Evolutionary conservation across 352 stramenopile species (phyloP), one percentile per base, ranked within the genome.

Genomic region (Phytophthora uliginosa): DNA sequence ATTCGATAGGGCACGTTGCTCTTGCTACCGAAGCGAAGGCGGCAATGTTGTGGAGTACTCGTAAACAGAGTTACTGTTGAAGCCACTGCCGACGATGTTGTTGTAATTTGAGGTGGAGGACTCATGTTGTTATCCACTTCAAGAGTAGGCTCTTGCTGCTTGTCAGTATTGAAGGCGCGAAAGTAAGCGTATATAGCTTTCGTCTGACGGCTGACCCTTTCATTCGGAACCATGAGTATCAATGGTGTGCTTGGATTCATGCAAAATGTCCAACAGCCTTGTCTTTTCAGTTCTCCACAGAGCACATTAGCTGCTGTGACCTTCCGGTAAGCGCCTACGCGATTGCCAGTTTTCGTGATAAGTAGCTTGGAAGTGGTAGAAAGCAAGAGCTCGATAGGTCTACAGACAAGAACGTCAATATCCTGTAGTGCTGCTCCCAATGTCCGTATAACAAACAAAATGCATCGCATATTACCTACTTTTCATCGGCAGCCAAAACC

Each of bases 361-460:
- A 90, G 73, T 2, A 88, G 42, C 53, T 83, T 89, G 26, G 82
- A 74, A 20, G 63, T 92, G 2, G 80, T 84, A 20, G 82, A 80
- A 0, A 92, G 60, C 28, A 88, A 74, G 2, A 92, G 60, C 36
- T 90, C 78, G 15, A 82, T 55, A 8, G 71, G 74, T 54, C 84
- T 91, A 54, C 51, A n/a, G 9, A 47, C 38, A 47, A 47, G 38
- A 13, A 31, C 5, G 47, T 54, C 47, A 54, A 18, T 18, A 26
- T 6, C 10, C 45, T 51, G 42, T 26, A 2, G 45, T 48, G 17
- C 40, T 48, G 17, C 40, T 47, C 38, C 20, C 38, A 9, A 47
- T 47, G 3, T 3, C 38, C 15, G 7, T n/a, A n/a, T 45, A 18
- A 7, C 20, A 28, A 28, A 13, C n/a, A 47, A 28, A 28, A 22